Conservation (phyloP, 306 rosid species). For the Hylodesmum podocarpum region DNA sequence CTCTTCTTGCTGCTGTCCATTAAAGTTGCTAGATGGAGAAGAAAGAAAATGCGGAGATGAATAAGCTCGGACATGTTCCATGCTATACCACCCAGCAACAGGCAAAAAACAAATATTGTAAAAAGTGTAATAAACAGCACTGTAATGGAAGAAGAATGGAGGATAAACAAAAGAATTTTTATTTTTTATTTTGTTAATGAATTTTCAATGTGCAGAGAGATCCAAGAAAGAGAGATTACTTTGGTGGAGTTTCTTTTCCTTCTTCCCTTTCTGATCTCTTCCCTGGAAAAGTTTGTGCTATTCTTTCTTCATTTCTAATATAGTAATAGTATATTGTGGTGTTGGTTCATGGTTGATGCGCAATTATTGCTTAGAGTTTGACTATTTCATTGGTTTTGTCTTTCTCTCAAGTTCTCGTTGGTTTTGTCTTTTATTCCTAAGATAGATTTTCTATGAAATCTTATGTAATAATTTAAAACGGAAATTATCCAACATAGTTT, state of each 20-base stretch:
- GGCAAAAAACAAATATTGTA: constrained; percentile 14
- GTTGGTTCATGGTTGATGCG: constrained; percentile 50
- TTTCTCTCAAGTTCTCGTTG: constrained; percentile 39
- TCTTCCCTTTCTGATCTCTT: neutral
- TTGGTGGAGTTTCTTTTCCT: constrained; percentile 28
- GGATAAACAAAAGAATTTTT: constrained; percentile 15
- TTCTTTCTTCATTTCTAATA: constrained; percentile 31
- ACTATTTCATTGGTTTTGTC: constrained; percentile 52
- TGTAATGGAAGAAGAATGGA: constrained; percentile 4
- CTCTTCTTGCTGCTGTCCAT: constrained; percentile 40
- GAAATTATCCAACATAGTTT: neutral
- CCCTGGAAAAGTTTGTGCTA: constrained; percentile 15
- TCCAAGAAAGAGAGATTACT: constrained; percentile 59
- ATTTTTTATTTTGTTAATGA: neutral
- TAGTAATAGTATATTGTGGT: constrained; percentile 42
- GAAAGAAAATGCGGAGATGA: constrained; percentile 56
- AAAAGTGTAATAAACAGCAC: neutral
- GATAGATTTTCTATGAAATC: neutral
- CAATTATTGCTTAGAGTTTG: constrained; percentile 60
- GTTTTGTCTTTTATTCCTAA: constrained; percentile 21
- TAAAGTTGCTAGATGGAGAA: constrained; percentile 33
- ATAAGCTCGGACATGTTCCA: constrained; percentile 49
- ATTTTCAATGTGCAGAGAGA: constrained; percentile 32
- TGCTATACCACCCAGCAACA: constrained; percentile 26
- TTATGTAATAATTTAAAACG: neutral